Percentiles rank a stretch among this genome's conserved stretches.
phyloP scores from a whole-genome alignment of 192 early-diverging fungal genomes.

The Entomortierella chlamydospora region DNA sequence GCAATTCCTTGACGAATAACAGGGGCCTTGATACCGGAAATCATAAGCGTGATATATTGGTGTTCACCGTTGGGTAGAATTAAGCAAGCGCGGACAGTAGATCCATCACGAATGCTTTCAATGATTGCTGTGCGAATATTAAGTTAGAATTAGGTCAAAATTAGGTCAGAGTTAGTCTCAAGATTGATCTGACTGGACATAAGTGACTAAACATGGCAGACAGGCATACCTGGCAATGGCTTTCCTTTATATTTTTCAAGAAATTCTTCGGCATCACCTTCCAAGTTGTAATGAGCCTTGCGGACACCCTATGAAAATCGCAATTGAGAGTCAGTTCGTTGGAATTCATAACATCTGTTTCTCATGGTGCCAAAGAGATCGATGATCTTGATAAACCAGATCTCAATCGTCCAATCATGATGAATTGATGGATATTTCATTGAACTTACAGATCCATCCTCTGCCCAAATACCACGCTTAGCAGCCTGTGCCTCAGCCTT shows the following conservation, averaged over 20 bases:
- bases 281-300: slow-evolving; percentile 64
- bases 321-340: not conserved
- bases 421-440: too few relatives aligned
- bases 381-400: too few relatives aligned
- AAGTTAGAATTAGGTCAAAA: not conserved
- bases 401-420: not conserved
- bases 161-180: not conserved
- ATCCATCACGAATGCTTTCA: slow-evolving; percentile 96
- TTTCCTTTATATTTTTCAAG: slow-evolving; percentile 84
- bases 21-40: slow-evolving; percentile 91
- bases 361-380: too few relatives aligned
- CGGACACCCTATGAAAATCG: slow-evolving; percentile 56
- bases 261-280: slow-evolving; percentile 78
- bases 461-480: slow-evolving; percentile 84
- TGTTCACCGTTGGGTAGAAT: slow-evolving; percentile 68
- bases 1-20: slow-evolving; percentile 80
- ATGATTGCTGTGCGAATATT: slow-evolving; percentile 72
- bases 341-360: not conserved
- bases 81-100: slow-evolving; percentile 82
- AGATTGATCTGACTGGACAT: not conserved
- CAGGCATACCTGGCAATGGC: slow-evolving; percentile 74
- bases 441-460: slow-evolving; percentile 59
- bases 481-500: slow-evolving; percentile 80
- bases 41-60: slow-evolving; percentile 80
- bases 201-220: not conserved